phyloP scores from a whole-genome alignment of 2,329 filamentous ascomycete genomes.

The Xylariaceae sp. region DNA sequence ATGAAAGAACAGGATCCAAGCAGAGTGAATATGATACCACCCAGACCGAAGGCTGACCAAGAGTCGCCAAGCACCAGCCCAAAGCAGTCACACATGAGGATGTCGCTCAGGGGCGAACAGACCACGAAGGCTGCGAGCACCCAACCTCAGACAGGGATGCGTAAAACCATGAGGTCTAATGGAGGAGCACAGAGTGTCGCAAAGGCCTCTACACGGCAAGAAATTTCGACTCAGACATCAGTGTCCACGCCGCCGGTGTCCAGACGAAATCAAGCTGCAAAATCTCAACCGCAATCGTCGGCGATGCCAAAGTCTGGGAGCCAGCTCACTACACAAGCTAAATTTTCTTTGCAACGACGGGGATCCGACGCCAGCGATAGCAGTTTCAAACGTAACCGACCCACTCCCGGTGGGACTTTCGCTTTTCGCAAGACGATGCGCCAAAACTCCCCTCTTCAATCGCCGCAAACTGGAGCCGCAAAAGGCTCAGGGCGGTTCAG shows the following conservation, averaged over 20 bases:
- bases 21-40: conserved; percentile 33
- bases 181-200: conserved; percentile 8
- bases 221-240: conserved; percentile 14
- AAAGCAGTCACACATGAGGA: conserved; percentile 47
- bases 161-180: conserved; percentile 40
- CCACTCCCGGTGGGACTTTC: conserved; percentile 55
- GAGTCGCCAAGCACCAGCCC: conserved; percentile 27
- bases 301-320: conserved; percentile 15
- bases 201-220: conserved; percentile 16
- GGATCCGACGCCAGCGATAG: conserved; percentile 76
- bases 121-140: conserved; percentile 20
- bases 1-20: conserved; percentile 18
- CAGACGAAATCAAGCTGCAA: conserved; percentile 14
- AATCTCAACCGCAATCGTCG: conserved; percentile 12
- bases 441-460: conserved; percentile 47
- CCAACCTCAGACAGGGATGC: conserved; percentile 35
- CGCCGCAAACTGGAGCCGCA: conserved; percentile 46
- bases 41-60: conserved; percentile 40
- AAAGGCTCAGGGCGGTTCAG: conserved; percentile 68
- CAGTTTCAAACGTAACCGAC: conserved; percentile 76
- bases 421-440: conserved; percentile 80
- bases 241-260: conserved; percentile 16
- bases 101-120: conserved; percentile 53
- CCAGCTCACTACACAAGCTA: conserved; percentile 17
- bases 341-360: conserved; percentile 55